Evolutionary conservation across 306 rosid species (phyloP).

Genomic region (Castanopsis chinensis): DNA sequence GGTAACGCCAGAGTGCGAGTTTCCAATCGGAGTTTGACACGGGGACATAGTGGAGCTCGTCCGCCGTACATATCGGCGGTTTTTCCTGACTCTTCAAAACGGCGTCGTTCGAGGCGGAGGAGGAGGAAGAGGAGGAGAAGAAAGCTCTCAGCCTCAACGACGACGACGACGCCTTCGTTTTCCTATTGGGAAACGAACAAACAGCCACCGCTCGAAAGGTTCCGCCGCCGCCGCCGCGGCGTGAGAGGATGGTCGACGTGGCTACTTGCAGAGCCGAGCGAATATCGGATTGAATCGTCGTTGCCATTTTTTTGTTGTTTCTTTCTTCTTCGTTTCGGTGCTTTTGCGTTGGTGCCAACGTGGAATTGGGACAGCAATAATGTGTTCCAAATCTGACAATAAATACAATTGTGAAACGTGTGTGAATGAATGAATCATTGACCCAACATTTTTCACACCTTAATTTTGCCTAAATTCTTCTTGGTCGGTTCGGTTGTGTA

Average conservation of each 20-base stretch:
- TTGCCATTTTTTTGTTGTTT: slow-evolving; percentile 32
- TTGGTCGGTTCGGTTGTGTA: too few species aligned
- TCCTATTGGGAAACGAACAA: slow-evolving; percentile 2
- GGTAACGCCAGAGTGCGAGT: slow-evolving; percentile 97
- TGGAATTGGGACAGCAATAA: not conserved
- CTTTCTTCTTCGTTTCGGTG: not conserved
- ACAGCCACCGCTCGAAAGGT: too few species aligned
- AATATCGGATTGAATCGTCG: slow-evolving; percentile 57
- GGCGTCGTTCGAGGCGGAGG: slow-evolving; percentile 1
- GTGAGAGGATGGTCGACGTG: slow-evolving; percentile 37
- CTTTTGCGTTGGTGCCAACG: not conserved
- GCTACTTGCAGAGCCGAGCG: slow-evolving; percentile 43
- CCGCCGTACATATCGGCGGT: slow-evolving; percentile 90
- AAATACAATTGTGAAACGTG: too few species aligned
- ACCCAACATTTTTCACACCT: too few species aligned
- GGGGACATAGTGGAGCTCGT: slow-evolving; percentile 91
- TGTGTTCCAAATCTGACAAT: too few species aligned
- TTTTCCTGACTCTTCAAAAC: slow-evolving; percentile 49
- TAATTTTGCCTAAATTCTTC: too few species aligned
- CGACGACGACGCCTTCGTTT: slow-evolving; percentile 37
- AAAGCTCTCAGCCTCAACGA: slow-evolving; percentile 54
- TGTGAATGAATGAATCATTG: too few species aligned
- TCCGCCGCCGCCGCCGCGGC: slow-evolving; percentile 39
- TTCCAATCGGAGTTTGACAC: slow-evolving; percentile 79
- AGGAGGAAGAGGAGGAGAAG: slow-evolving; percentile 31